Percentiles rank a stretch among this genome's conserved stretches.
Evolutionary conservation across 2,329 filamentous ascomycete species (phyloP).

Genomic region (Chaetomiaceae sp.): DNA sequence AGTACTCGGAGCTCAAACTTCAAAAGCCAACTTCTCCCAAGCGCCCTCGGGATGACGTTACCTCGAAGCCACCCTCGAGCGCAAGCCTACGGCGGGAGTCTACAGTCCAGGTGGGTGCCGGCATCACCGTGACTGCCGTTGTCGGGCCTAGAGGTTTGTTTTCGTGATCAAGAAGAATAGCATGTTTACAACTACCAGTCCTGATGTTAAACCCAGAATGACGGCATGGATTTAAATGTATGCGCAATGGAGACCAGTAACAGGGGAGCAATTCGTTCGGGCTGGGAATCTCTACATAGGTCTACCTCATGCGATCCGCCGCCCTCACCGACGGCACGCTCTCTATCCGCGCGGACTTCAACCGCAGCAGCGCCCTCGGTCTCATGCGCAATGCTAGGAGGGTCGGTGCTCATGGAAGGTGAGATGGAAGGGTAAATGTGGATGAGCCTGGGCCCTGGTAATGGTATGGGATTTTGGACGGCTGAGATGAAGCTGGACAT

Average conservation of each 20-base stretch:
- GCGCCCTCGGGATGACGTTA: slow-evolving; percentile 70
- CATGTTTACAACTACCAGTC: slow-evolving; percentile 14
- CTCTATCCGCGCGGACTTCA: slow-evolving; percentile 66
- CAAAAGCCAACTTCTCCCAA: slow-evolving; percentile 69
- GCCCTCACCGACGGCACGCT: slow-evolving; percentile 53
- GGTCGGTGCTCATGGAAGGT: slow-evolving; percentile 58
- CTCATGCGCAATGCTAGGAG: slow-evolving; percentile 33
- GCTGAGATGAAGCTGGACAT: slow-evolving; percentile 53
- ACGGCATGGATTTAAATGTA: slow-evolving; percentile 24
- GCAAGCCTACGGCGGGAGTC: slow-evolving; percentile 45
- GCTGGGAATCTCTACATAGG: slow-evolving; percentile 40
- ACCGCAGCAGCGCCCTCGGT: slow-evolving; percentile 33
- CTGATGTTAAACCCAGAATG: slow-evolving; percentile 24
- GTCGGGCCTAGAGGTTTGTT: slow-evolving; percentile 52
- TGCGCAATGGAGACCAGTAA: slow-evolving; percentile 32
- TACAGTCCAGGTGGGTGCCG: slow-evolving; percentile 48
- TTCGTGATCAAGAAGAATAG: slow-evolving; percentile 42
- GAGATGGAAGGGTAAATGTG: slow-evolving; percentile 38
- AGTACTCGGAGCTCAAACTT: slow-evolving; percentile 75
- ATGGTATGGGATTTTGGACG: slow-evolving; percentile 57
- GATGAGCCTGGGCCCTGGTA: slow-evolving; percentile 44
- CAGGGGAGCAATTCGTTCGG: slow-evolving; percentile 28
- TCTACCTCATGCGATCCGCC: slow-evolving; percentile 58
- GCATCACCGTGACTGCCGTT: slow-evolving; percentile 59
- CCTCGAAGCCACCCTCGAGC: slow-evolving; percentile 53